These are phyloP conservation scores for Letharia columbiana DNA, from an alignment of 495 filamentous ascomycete species.

Conservation along the genomic window DNA sequence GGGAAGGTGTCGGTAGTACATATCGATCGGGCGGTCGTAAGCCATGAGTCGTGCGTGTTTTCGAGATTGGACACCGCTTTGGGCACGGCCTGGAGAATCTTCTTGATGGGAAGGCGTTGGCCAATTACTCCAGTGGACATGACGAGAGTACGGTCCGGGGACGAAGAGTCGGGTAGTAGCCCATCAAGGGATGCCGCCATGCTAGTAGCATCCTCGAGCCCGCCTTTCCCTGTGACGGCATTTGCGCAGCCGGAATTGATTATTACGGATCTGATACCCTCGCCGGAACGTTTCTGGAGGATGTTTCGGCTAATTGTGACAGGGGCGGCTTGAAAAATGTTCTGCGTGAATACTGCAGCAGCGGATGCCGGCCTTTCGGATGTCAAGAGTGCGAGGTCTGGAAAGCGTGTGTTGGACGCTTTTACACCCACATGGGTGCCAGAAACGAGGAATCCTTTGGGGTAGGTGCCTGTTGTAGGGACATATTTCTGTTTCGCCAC, in stretches of 20 bases:
- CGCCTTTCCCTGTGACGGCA: constrained; percentile 89
- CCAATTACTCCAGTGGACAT: constrained; percentile 99
- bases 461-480: constrained; percentile 75
- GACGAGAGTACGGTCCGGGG: constrained; percentile 59
- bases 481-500: constrained; percentile 78
- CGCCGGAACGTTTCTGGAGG: constrained; percentile 54
- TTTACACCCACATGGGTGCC: constrained; percentile 92
- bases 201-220: constrained; percentile 73
- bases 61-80: constrained; percentile 60
- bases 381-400: constrained; percentile 80
- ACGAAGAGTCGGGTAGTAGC: constrained; percentile 34
- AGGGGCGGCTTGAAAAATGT: constrained; percentile 95
- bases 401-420: constrained; percentile 75
- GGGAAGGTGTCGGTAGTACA: constrained; percentile 99
- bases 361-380: constrained; percentile 86
- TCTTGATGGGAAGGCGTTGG: constrained; percentile 83
- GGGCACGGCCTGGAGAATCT: constrained; percentile 77
- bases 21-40: constrained; percentile 80
- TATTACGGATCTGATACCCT: constrained; percentile 70
- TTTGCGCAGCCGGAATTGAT: constrained; percentile 97
- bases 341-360: constrained; percentile 93
- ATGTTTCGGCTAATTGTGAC: constrained; percentile 73
- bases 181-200: constrained; percentile 72
- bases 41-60: constrained; percentile 69
- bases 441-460: constrained; percentile 79